Base-by-base conservation (phyloP, 2,329 filamentous ascomycete genomes). In the Hirsutella thompsonii region DNA sequence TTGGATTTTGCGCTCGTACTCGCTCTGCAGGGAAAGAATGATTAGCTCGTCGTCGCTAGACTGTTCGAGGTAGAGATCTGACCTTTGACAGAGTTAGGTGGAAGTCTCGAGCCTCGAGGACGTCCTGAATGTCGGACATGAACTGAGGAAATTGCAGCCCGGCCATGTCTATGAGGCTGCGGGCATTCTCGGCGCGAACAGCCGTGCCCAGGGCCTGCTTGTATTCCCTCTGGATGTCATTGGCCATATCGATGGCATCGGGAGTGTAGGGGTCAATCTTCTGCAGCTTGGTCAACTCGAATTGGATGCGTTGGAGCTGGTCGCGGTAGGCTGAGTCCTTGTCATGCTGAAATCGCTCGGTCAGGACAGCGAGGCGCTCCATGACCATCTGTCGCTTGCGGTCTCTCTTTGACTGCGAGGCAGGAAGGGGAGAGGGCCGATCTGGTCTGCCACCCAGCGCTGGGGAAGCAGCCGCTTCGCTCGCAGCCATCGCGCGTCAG, bases 251-350 rank as follows among this genome's bases (percentile, higher is more conserved):
- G 37, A 94, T 70, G 38, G 85, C 78, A 45, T 77, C 74, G 45
- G 79, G 70, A 40, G 72, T 69, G 58, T 94, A 93, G 1, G 85
- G 83, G 54, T 94, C 83, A 40, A 92, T 84, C 50, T 84, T 80
- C 59, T 87, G 80, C 49, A 94, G 86, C 36, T 94, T 72, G 44
- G 76, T 85, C 63, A 89, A 88, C 60, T 94, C 89, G 48, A 86
- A 80, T 63, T 95, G 89, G n/a, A 95, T 78, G 49, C 86, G 86
- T 54, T 92, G 82, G 2, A 95, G 74, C 61, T 95, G 87, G 49
- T 92, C 84, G 46, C 89, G 79, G 61, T 94, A 96, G 52, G 87
- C 80, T 47, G 75, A 69, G 59, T 94, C 87, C 48, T 85, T 76
- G 55, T 94, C 88, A 47, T 81, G 76, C 47, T 79, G 76, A 62